Conservation (phyloP, 257 asterid species). For the Scutellaria minor region DNA sequence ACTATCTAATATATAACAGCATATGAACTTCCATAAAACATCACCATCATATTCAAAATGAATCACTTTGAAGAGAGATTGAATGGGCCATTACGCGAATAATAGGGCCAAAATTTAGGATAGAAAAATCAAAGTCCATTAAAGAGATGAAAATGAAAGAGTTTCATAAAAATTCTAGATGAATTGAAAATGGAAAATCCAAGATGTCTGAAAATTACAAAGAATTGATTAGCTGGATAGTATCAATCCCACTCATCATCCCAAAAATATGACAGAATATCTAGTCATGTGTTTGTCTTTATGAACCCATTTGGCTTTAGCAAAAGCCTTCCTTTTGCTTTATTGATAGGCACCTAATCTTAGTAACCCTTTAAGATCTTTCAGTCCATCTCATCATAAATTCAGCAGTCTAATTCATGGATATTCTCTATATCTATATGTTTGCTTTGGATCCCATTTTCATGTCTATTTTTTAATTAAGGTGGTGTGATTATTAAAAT, state of each 20-base stretch:
- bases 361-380: constrained; percentile 16
- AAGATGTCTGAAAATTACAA: neutral
- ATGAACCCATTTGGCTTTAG: constrained; percentile 27
- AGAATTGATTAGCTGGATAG: neutral
- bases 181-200: neutral
- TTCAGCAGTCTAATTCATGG: constrained; percentile 13
- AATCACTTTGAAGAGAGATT: neutral
- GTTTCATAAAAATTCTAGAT: neutral
- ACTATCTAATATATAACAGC: too few relatives aligned
- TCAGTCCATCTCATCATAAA: constrained; percentile 10
- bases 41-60: too few relatives aligned
- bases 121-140: too few relatives aligned
- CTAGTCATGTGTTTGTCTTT: constrained; percentile 38
- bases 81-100: neutral
- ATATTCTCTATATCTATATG: constrained; percentile 23
- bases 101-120: neutral
- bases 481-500: too few relatives aligned
- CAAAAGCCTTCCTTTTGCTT: constrained; percentile 4
- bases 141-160: neutral
- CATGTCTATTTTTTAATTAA: too few relatives aligned
- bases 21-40: too few relatives aligned
- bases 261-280: constrained; percentile 29
- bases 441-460: neutral
- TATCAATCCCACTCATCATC: neutral
- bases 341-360: neutral